Conservation (phyloP, 805 yeast genomes). For the Cephaloascus albidus region DNA sequence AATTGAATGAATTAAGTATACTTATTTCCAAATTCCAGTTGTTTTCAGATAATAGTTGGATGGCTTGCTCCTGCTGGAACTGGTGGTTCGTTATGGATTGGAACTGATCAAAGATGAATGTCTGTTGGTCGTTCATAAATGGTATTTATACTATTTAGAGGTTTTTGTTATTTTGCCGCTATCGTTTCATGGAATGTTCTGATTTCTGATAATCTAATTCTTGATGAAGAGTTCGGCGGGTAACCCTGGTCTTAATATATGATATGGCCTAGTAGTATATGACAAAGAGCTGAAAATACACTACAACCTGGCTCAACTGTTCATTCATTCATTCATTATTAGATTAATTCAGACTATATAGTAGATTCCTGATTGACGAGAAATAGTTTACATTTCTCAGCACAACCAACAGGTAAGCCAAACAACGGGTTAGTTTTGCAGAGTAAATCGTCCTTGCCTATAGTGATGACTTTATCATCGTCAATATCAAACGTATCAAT, state of each 20-base stretch:
- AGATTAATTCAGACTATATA: not conserved
- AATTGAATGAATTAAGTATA: not conserved
- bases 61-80: not conserved
- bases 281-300: too few relatives aligned
- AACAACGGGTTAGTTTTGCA: slow-evolving; percentile 45
- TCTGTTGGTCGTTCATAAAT: not conserved
- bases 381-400: slow-evolving; percentile 15
- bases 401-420: slow-evolving; percentile 40
- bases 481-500: not conserved
- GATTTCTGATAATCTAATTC: too few relatives aligned
- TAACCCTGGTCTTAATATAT: too few relatives aligned
- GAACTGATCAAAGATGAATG: not conserved
- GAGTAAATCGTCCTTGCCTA: slow-evolving; percentile 10
- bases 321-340: too few relatives aligned
- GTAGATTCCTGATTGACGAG: slow-evolving; percentile 3
- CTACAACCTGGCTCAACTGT: too few relatives aligned
- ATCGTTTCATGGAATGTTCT: too few relatives aligned
- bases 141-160: too few relatives aligned
- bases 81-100: not conserved
- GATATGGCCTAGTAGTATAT: too few relatives aligned
- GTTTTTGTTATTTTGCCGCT: too few relatives aligned
- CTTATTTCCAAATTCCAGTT: not conserved
- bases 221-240: too few relatives aligned
- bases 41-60: not conserved
- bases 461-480: slow-evolving; percentile 4